Evolutionary conservation across 2,329 filamentous ascomycete genomes (phyloP).

Genomic region (Fusarium sarcochroum): DNA sequence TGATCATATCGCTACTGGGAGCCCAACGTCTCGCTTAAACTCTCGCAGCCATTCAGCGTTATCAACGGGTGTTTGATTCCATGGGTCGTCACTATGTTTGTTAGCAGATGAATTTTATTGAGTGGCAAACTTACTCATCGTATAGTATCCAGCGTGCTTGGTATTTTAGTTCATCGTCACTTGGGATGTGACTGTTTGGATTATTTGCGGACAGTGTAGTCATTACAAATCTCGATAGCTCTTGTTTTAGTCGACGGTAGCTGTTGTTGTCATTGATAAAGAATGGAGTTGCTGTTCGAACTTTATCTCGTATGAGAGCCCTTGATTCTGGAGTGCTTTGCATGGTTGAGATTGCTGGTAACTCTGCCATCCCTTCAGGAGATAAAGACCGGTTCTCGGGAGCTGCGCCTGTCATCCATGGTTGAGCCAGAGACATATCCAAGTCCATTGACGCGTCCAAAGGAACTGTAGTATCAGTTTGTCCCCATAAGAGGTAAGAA

Average conservation of each 20-base stretch:
- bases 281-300: slow-evolving; percentile 34
- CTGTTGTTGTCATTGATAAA: slow-evolving; percentile 43
- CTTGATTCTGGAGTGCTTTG: slow-evolving; percentile 11
- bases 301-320: slow-evolving; percentile 20
- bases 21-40: slow-evolving; percentile 43
- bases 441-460: slow-evolving; percentile 24
- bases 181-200: slow-evolving; percentile 36
- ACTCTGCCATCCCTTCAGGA: slow-evolving; percentile 12
- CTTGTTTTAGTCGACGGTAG: slow-evolving; percentile 29
- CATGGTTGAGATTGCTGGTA: slow-evolving; percentile 16
- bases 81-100: slow-evolving; percentile 33
- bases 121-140: slow-evolving; percentile 26
- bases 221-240: slow-evolving; percentile 37
- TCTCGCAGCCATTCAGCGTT: slow-evolving; percentile 41
- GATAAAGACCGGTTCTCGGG: slow-evolving; percentile 27
- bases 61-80: slow-evolving; percentile 45
- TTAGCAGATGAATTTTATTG: background rate
- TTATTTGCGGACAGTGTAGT: slow-evolving; percentile 42
- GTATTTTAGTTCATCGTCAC: slow-evolving; percentile 37
- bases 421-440: slow-evolving; percentile 15
- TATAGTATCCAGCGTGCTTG: slow-evolving; percentile 41
- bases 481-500: slow-evolving; percentile 21
- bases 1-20: slow-evolving; percentile 3
- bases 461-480: slow-evolving; percentile 6
- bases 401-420: slow-evolving; percentile 12